Conservation (phyloP, 176 grass and related monocot genomes). For the Oryza officinalis region DNA sequence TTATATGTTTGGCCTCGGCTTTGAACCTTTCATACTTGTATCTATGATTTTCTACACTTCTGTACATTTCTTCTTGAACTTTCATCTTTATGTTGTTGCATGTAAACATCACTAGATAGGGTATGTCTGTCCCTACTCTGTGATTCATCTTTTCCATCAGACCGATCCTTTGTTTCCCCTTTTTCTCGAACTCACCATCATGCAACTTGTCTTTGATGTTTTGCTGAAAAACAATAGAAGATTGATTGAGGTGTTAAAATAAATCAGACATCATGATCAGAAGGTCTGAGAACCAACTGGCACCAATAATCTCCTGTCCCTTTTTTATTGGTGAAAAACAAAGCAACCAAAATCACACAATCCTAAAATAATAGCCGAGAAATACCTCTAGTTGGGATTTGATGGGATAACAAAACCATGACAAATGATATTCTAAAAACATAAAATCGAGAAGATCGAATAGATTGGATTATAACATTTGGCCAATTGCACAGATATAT, state of each 20-base stretch:
- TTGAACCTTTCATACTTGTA: slow-evolving; percentile 28
- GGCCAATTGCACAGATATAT: no score
- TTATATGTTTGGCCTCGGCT: slow-evolving; percentile 6
- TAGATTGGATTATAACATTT: no score
- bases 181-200: slow-evolving; percentile 31
- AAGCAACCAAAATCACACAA: no score
- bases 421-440: no score
- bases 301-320: no score
- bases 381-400: no score
- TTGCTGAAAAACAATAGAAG: slow-evolving; percentile 14
- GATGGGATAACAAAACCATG: no score
- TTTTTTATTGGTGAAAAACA: no score
- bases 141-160: slow-evolving; percentile 43
- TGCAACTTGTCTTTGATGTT: slow-evolving; percentile 31
- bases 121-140: slow-evolving; percentile 23
- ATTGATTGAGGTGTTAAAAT: background rate
- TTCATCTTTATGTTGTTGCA: slow-evolving; percentile 32
- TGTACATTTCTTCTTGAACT: slow-evolving; percentile 20
- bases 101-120: slow-evolving; percentile 11
- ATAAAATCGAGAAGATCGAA: no score
- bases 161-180: slow-evolving; percentile 25
- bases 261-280: no score
- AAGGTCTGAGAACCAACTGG: no score
- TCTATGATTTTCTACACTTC: slow-evolving; percentile 1
- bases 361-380: no score